Base-by-base conservation (phyloP, 306 rosid species). In the Lathyrus tuberosus region DNA sequence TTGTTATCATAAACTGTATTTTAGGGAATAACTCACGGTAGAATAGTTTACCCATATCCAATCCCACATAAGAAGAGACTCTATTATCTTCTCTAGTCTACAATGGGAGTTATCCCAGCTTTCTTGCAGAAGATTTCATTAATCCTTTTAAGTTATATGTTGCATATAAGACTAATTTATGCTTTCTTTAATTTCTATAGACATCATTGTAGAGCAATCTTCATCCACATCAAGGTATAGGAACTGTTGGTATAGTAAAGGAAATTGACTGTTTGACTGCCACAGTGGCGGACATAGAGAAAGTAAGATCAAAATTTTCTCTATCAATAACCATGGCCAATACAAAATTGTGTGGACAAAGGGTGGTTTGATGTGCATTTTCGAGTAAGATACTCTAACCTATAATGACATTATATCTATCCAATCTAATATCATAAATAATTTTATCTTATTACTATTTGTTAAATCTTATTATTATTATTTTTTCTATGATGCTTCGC, bases 351-450 rank as follows among this genome's bases (percentile, higher is more conserved):
- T 20, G 22, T 20, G 22, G 82, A 80, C 78, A 51, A 85, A 37
- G 97, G 99, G 79, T 94, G 99, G 99, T 94, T 94, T 77, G 99
- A 94, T 84, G 97, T 91, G 46, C 97, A 89, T 76, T 94, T 94
- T 79, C 86, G 91, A 73, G 97, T 94, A 82, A 87, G 92, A 73
- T 48, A 31, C 66, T 73, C 61, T 16, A 58, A 57, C 35, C 17
- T 72, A 35, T 71, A 49, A 54, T 48, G 16, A 14, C 20, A 41
- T 41, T 16, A 56, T 52, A 44, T 15, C 43, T 70, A 66, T 68
- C 7, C 37, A 49, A 30, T 31, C 37, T 1, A 40, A 53, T 76
- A 62, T 72, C 16, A 28, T 24, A 17, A 43, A 41, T 58, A n/a
- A n/a, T n/a, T n/a, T n/a, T n/a, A n/a, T n/a, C n/a, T n/a, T n/a